Evolutionary conservation across 768 basidiomycete species (phyloP).

Genomic region (Hygrocybe coccinea): DNA sequence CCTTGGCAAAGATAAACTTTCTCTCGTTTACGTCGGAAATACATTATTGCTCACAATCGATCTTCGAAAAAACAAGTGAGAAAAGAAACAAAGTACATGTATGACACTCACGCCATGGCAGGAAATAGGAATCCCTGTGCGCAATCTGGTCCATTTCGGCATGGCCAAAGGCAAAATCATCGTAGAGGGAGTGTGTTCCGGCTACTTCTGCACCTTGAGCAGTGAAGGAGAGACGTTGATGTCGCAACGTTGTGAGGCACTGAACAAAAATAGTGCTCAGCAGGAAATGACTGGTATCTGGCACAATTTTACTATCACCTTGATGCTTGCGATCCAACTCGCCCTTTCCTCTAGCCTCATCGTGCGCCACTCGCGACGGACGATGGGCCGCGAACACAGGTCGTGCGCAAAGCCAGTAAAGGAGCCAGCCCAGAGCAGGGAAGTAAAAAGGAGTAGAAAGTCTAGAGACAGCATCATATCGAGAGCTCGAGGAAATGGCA

Average conservation of each 20-base stretch:
- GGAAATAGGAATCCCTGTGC: constrained; percentile 12
- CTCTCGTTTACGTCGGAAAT: too few relatives aligned
- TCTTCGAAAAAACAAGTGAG: background rate
- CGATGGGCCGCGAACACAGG: background rate
- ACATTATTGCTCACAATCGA: constrained; percentile 10
- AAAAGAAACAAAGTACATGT: background rate
- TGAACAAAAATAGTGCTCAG: background rate
- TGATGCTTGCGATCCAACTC: constrained; percentile 12
- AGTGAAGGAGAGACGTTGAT: constrained; percentile 11
- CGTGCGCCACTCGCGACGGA: constrained; percentile 13
- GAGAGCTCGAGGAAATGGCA: too few relatives aligned
- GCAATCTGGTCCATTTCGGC: constrained; percentile 10
- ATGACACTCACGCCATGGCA: constrained; percentile 13
- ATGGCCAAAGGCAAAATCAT: constrained; percentile 14
- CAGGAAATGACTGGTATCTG: too few relatives aligned
- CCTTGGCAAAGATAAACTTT: constrained; percentile 4
- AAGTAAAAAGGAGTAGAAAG: background rate
- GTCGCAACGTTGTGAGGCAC: constrained; percentile 9
- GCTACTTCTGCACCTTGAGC: constrained; percentile 3
- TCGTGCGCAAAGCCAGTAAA: background rate
- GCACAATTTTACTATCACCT: constrained; percentile 2
- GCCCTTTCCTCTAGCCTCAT: constrained; percentile 5
- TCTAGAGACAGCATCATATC: background rate
- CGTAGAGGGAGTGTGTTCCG: constrained; percentile 10
- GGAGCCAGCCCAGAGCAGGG: background rate